These are phyloP conservation scores for Alternaria gaisen DNA, from an alignment of 2,329 filamentous ascomycete genomes.

Conservation along the genomic window DNA sequence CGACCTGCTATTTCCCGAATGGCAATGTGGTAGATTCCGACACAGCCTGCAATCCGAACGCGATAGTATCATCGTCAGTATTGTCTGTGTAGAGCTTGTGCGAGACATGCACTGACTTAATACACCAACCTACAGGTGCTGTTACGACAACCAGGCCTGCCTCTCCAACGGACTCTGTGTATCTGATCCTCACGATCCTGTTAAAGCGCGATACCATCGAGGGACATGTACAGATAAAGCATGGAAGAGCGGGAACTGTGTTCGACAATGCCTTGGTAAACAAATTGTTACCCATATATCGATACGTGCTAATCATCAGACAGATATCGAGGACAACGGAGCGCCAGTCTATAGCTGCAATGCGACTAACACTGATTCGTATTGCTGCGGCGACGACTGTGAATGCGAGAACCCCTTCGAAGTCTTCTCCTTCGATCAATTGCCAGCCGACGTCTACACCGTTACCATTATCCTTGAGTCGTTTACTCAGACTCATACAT, in stretches of 20 bases:
- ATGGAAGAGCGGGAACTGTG: slow-evolving; percentile 38
- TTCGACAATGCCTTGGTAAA: slow-evolving; percentile 33
- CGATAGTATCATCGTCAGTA: slow-evolving; percentile 26
- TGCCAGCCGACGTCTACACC: slow-evolving; percentile 32
- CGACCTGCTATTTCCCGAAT: slow-evolving; percentile 30
- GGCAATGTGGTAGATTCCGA: slow-evolving; percentile 17
- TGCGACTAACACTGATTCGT: slow-evolving; percentile 31
- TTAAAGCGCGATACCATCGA: slow-evolving; percentile 30
- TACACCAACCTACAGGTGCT: slow-evolving; percentile 19
- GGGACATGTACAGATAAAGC: slow-evolving; percentile 40
- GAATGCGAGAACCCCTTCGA: slow-evolving; percentile 32
- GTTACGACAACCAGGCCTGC: slow-evolving; percentile 40
- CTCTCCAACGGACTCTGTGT: slow-evolving; percentile 44
- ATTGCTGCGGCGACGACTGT: slow-evolving; percentile 42
- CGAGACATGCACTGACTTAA: neutral
- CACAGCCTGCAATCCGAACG: slow-evolving; percentile 28
- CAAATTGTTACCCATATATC: neutral
- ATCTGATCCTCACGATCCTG: slow-evolving; percentile 34
- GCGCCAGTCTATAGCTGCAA: slow-evolving; percentile 39
- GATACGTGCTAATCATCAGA: slow-evolving; percentile 7
- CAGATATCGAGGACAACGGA: slow-evolving; percentile 35
- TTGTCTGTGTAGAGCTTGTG: neutral
- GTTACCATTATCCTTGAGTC: slow-evolving; percentile 39
- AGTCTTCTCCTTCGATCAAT: slow-evolving; percentile 27
- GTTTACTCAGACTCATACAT: slow-evolving; percentile 32